These are phyloP conservation scores for Alternaria gansuensis DNA, from an alignment of 2,329 filamentous ascomycete genomes.

Conservation along the genomic window DNA sequence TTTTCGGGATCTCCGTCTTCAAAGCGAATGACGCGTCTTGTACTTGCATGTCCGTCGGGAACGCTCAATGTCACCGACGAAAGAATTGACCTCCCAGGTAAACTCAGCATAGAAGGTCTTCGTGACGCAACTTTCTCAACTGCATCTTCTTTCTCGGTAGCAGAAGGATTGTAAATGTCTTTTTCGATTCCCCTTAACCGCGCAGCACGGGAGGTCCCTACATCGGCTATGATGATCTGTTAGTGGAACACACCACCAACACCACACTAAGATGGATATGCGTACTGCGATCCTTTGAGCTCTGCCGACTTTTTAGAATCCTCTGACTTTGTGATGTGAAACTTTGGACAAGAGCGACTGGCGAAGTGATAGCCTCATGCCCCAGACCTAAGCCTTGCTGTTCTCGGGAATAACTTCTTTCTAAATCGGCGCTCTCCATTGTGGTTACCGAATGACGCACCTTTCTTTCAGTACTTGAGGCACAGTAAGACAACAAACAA, in stretches of 20 bases:
- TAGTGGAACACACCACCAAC: slow-evolving; percentile 3
- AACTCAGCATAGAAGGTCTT: slow-evolving; percentile 19
- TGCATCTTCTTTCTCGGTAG: slow-evolving; percentile 40
- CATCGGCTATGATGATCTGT: slow-evolving; percentile 23
- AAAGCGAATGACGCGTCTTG: slow-evolving; percentile 51
- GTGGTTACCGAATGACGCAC: slow-evolving; percentile 20
- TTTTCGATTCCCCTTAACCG: slow-evolving; percentile 33
- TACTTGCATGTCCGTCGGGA: slow-evolving; percentile 7
- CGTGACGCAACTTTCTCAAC: slow-evolving; percentile 34
- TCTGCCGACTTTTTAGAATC: slow-evolving; percentile 22
- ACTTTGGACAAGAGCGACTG: slow-evolving; percentile 41
- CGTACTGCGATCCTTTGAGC: slow-evolving; percentile 30
- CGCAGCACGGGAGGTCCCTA: slow-evolving; percentile 29
- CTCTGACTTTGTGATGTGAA: slow-evolving; percentile 37
- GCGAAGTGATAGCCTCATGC: slow-evolving; percentile 37
- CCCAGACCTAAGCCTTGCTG: slow-evolving; percentile 41
- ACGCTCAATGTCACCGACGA: slow-evolving; percentile 16
- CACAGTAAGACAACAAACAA: not conserved
- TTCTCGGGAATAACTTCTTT: slow-evolving; percentile 48
- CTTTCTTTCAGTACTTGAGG: slow-evolving; percentile 10
- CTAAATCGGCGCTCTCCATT: slow-evolving; percentile 42
- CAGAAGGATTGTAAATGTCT: slow-evolving; percentile 35
- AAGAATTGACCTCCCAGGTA: slow-evolving; percentile 22
- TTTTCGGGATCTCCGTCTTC: slow-evolving; percentile 52
- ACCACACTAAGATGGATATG: not conserved